Percentiles rank a stretch among this genome's conserved stretches.
Conservation (phyloP, 768 basidiomycete genomes). For the Dioszegia crocea region DNA sequence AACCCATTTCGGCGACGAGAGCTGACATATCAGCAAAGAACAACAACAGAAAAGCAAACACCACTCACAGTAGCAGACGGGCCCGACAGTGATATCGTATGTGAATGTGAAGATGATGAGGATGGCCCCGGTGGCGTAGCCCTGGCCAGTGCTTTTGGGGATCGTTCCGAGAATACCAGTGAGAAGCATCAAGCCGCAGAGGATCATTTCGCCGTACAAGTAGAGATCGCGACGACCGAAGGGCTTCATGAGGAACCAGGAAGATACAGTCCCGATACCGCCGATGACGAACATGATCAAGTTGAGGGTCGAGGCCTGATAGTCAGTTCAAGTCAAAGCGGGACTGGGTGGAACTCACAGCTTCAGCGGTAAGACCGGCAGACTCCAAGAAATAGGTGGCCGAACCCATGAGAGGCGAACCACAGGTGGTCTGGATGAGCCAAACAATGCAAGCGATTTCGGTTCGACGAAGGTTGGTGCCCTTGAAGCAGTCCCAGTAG, state of each 20-base stretch:
- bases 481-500: slow-evolving; percentile 35
- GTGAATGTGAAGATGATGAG: slow-evolving; percentile 49
- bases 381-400: slow-evolving; percentile 40
- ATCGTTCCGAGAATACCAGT: slow-evolving; percentile 39
- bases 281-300: slow-evolving; percentile 35
- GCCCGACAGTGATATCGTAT: slow-evolving; percentile 45
- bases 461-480: slow-evolving; percentile 39
- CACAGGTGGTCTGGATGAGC: slow-evolving; percentile 38
- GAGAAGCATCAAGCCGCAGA: slow-evolving; percentile 40
- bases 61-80: slow-evolving; percentile 36
- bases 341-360: not conserved
- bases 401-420: slow-evolving; percentile 12
- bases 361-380: slow-evolving; percentile 26
- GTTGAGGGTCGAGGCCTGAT: slow-evolving; percentile 22
- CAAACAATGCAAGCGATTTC: slow-evolving; percentile 40
- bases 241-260: slow-evolving; percentile 35
- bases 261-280: slow-evolving; percentile 29
- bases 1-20: slow-evolving; percentile 25
- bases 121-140: slow-evolving; percentile 40
- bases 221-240: slow-evolving; percentile 51
- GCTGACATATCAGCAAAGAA: not conserved
- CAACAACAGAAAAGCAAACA: not conserved
- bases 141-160: not conserved
- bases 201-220: slow-evolving; percentile 42
- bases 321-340: not conserved